Evolutionary conservation across 495 filamentous ascomycete genomes (phyloP), one percentile per base, ranked within the genome.

Genomic region (Penicillium bialowiezense): DNA sequence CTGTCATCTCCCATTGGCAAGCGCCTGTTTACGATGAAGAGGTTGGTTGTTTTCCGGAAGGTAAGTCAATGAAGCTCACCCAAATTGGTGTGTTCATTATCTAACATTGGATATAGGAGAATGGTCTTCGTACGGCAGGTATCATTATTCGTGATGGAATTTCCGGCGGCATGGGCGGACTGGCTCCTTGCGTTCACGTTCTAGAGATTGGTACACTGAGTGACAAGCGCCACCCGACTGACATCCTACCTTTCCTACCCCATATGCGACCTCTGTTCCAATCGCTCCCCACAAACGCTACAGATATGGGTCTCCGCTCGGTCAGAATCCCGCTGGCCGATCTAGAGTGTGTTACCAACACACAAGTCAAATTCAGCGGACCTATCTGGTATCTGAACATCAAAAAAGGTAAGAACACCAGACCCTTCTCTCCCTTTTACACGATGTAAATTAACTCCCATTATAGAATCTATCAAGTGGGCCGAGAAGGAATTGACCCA

Each of bases 281-380:
- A 6, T 61, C 72, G 7, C 67, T 92, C 1, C 87, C 88, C 8
- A 67, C 58, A 5, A 62, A 58, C 44, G 55, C 57, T 33, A 78
- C 71, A 35, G 75, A 87, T 7, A 85, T 95, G 69, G 63, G 68
- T 5, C 72, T 83, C n/a, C 87, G 85, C 53, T 65, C 78, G 5
- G 59, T 72, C 29, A 83, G 85, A 31, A 74, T 96, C 14, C 83
- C 82, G 0, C 63, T 96, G 4, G 64, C 65, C 10, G 89, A 95
- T 54, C 57, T 96, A 9, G 90, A 96, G 52, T 91, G 86, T 50
- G 70, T 97, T 26, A 96, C 92, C 2, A 80, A 78, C 42, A 88
- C 83, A 2, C 58, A 86, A 29, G 74, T 89, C 43, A 88, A 86
- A 53, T 74, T 84, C 9, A 71, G 59, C n/a, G 65, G 68, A 8